Evolutionary conservation across 2,329 filamentous ascomycete genomes (phyloP).

Genomic region (Fusarium dimerum): DNA sequence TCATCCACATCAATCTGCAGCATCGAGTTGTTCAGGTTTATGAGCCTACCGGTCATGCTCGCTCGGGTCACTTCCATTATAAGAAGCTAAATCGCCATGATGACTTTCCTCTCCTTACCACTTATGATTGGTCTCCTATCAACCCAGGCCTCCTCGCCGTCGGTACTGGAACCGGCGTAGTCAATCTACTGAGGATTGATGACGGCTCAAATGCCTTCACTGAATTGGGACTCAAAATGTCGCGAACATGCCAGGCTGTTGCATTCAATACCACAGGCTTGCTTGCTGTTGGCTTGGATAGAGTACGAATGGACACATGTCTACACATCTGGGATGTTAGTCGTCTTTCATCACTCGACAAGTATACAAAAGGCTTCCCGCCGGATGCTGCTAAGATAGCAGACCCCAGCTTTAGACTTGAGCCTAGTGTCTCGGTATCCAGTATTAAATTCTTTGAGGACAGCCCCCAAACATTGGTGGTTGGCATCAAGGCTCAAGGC

Average conservation of each 20-base stretch:
- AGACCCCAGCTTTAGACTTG: conserved; percentile 60
- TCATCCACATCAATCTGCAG: conserved; percentile 66
- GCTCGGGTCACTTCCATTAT: conserved; percentile 58
- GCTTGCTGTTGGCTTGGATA: conserved; percentile 76
- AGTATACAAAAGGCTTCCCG: conserved; percentile 51
- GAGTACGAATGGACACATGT: conserved; percentile 79
- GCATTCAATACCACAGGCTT: conserved; percentile 73
- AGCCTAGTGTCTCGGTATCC: conserved; percentile 73
- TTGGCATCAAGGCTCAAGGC: conserved; percentile 73
- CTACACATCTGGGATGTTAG: conserved; percentile 82
- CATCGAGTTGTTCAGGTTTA: conserved; percentile 64
- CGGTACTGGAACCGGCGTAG: conserved; percentile 73
- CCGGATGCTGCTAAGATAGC: conserved; percentile 49
- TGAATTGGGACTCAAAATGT: conserved; percentile 71
- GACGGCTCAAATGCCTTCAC: conserved; percentile 66
- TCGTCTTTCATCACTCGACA: conserved; percentile 54
- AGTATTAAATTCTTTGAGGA: conserved; percentile 82
- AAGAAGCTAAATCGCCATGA: conserved; percentile 59
- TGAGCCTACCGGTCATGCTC: conserved; percentile 60
- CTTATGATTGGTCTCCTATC: conserved; percentile 67
- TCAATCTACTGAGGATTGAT: conserved; percentile 73
- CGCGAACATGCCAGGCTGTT: conserved; percentile 78
- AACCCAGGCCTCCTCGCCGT: conserved; percentile 70
- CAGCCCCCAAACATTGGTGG: conserved; percentile 72
- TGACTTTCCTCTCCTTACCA: conserved; percentile 63